These are phyloP conservation scores for Petasospora fabianii DNA, from an alignment of 1,139 yeast genomes.

Conservation along the genomic window DNA sequence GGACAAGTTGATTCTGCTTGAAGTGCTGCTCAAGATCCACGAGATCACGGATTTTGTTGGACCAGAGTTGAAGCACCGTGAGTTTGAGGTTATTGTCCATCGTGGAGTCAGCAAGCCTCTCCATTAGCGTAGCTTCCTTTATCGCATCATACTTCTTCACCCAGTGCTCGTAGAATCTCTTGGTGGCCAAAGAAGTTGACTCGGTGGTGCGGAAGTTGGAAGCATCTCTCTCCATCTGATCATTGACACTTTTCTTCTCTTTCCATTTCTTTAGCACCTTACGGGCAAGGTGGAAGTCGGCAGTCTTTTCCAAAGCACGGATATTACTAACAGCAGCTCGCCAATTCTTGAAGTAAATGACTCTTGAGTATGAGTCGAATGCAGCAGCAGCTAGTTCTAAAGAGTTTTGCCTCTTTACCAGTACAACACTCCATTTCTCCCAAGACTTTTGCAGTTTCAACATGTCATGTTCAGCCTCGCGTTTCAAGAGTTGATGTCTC, in stretches of 20 bases:
- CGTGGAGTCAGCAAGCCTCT: conserved; percentile 1
- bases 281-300: conserved; percentile 5
- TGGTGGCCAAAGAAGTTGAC: conserved; percentile 3
- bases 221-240: conserved; percentile 9
- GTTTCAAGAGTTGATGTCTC: neutral
- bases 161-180: conserved; percentile 17
- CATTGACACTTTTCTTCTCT: conserved; percentile 1
- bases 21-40: conserved; percentile 9
- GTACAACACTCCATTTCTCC: conserved; percentile 13
- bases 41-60: conserved; percentile 4
- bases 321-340: neutral
- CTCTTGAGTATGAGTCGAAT: conserved; percentile 18
- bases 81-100: neutral
- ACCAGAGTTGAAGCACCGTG: conserved; percentile 14
- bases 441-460: conserved; percentile 2
- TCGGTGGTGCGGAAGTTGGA: conserved; percentile 2
- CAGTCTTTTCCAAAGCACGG: conserved; percentile 1
- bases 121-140: conserved; percentile 16
- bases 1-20: conserved; percentile 7
- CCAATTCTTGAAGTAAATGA: conserved; percentile 23
- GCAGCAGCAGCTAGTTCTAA: conserved; percentile 17
- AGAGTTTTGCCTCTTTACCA: conserved; percentile 9
- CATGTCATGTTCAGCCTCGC: neutral
- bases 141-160: conserved; percentile 4
- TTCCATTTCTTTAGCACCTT: conserved; percentile 13